phyloP scores from a whole-genome alignment of 805 yeast genomes.

The Phaffomyces antillensis region DNA sequence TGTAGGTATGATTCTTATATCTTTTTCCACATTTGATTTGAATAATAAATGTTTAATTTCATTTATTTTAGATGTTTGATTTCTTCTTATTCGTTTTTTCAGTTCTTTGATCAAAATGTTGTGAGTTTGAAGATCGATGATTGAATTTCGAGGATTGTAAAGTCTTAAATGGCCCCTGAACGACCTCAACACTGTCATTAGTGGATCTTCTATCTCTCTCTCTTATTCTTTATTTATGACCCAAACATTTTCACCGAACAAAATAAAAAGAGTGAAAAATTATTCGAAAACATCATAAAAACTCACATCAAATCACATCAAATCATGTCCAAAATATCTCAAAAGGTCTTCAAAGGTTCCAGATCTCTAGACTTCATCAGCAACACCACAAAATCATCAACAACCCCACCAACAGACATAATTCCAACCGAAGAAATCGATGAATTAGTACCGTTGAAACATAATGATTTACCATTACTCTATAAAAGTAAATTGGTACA shows the following conservation, averaged over 20 bases:
- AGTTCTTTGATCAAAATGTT: conserved; percentile 4
- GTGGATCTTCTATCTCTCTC: too few species aligned
- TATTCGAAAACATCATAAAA: too few species aligned
- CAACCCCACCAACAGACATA: not conserved
- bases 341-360: conserved; percentile 9
- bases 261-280: too few species aligned
- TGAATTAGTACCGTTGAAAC: not conserved
- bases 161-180: not conserved
- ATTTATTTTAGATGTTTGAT: conserved; percentile 1
- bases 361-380: conserved; percentile 8
- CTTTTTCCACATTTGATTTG: not conserved
- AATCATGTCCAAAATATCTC: not conserved
- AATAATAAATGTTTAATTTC: conserved; percentile 2
- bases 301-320: too few species aligned
- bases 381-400: conserved; percentile 3
- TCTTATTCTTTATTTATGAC: too few species aligned
- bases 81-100: conserved; percentile 8
- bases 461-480: not conserved
- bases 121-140: conserved; percentile 3
- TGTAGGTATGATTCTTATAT: conserved; percentile 8
- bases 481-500: not conserved
- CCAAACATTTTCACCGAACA: too few species aligned
- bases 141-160: not conserved
- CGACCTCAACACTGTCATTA: too few species aligned
- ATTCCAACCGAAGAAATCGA: not conserved